A percentile compares a stretch with the other conserved stretches of the same genome.
Evolutionary conservation across 371 early-diverging fungal species (phyloP).

Genomic region (Mucor plumbeus): DNA sequence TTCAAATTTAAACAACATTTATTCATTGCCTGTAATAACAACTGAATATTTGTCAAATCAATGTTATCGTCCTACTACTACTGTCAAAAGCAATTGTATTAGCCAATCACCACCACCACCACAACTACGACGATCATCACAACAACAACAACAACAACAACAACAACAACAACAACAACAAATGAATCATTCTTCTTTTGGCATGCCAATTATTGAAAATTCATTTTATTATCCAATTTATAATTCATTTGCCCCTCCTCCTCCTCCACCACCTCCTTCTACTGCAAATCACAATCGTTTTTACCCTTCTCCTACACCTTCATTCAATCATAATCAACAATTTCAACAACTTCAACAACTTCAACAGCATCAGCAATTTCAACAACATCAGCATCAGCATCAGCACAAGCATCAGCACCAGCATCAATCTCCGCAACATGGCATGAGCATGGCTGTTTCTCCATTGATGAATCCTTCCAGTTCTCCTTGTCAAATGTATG

Average conservation of each 20-base stretch:
- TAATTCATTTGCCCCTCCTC: neutral
- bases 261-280: neutral
- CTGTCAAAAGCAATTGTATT: neutral
- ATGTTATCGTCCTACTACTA: neutral
- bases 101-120: neutral
- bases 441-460: neutral
- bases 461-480: neutral
- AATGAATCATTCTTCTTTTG: slow-evolving; percentile 5
- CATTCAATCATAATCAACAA: neutral
- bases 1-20: neutral
- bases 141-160: neutral
- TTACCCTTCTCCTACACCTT: neutral
- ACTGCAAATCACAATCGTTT: too few species aligned
- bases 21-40: slow-evolving; percentile 8
- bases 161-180: neutral
- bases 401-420: too few species aligned
- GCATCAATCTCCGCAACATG: neutral
- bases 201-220: slow-evolving; percentile 12
- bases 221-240: neutral
- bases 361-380: neutral
- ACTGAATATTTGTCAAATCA: neutral
- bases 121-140: neutral
- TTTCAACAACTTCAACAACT: neutral
- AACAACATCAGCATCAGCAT: neutral
- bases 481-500: slow-evolving; percentile 1